phyloP scores from a whole-genome alignment of 2,329 filamentous ascomycete genomes.

The Colletotrichum higginsianum region DNA sequence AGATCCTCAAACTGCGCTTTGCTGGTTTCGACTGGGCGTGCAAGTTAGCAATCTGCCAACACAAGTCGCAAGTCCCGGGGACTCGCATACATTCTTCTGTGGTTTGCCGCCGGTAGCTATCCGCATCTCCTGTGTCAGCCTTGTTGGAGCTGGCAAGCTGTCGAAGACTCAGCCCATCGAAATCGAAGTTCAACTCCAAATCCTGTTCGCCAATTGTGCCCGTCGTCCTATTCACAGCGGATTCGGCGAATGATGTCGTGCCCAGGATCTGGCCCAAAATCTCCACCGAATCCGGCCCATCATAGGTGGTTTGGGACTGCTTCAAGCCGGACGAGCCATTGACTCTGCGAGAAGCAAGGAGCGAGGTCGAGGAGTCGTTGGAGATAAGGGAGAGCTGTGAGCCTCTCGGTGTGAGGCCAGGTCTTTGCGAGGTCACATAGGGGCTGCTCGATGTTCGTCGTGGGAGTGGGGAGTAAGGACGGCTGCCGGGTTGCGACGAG shows the following conservation, averaged over 20 bases:
- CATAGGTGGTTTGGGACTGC: slow-evolving; percentile 66
- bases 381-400: slow-evolving; percentile 86
- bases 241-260: slow-evolving; percentile 43
- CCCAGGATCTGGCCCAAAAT: slow-evolving; percentile 71
- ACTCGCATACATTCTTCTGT: slow-evolving; percentile 78
- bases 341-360: slow-evolving; percentile 75
- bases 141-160: slow-evolving; percentile 71
- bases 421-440: slow-evolving; percentile 77
- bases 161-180: slow-evolving; percentile 82
- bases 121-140: slow-evolving; percentile 45
- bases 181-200: slow-evolving; percentile 80
- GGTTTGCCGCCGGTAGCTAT: slow-evolving; percentile 65
- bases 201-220: slow-evolving; percentile 62
- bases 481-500: slow-evolving; percentile 68
- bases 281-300: slow-evolving; percentile 78
- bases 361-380: slow-evolving; percentile 82
- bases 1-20: slow-evolving; percentile 90
- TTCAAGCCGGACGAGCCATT: slow-evolving; percentile 77
- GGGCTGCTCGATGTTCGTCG: slow-evolving; percentile 78
- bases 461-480: slow-evolving; percentile 80
- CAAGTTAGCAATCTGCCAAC: slow-evolving; percentile 36
- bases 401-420: slow-evolving; percentile 77
- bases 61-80: neutral
- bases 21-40: slow-evolving; percentile 78
- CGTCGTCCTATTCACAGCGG: slow-evolving; percentile 34